Evolutionary conservation across 495 filamentous ascomycete species (phyloP).

Genomic region (Penicillium steckii): DNA sequence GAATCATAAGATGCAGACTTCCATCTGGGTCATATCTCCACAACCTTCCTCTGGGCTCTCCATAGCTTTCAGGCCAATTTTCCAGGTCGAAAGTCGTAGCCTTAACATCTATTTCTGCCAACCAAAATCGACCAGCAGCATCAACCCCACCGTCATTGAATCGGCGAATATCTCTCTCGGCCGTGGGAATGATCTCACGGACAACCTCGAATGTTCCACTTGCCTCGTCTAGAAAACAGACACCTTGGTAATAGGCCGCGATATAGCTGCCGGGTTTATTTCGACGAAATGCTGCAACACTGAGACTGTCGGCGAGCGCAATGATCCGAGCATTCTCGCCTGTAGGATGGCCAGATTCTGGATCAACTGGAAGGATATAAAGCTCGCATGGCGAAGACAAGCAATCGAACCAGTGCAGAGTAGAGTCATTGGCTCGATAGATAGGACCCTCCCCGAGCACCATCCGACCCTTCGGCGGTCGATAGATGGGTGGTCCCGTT

Average conservation of each 20-base stretch:
- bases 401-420: conserved; percentile 29
- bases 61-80: conserved; percentile 14
- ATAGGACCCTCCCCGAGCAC: conserved; percentile 28
- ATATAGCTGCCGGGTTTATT: conserved; percentile 25
- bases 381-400: conserved; percentile 20
- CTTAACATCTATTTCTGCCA: conserved; percentile 24
- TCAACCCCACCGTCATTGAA: conserved; percentile 30
- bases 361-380: conserved; percentile 23
- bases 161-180: conserved; percentile 16
- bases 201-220: conserved; percentile 22
- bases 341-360: conserved; percentile 11
- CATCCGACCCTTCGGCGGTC: conserved; percentile 19
- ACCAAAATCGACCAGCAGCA: conserved; percentile 25
- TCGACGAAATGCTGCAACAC: conserved; percentile 22
- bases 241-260: conserved; percentile 27
- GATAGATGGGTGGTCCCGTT: conserved; percentile 25
- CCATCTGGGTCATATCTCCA: conserved; percentile 37
- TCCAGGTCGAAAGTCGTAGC: conserved; percentile 12
- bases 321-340: conserved; percentile 13
- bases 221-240: conserved; percentile 24
- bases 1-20: conserved; percentile 23
- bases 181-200: conserved; percentile 24
- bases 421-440: conserved; percentile 24
- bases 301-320: conserved; percentile 20
- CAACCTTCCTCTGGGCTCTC: conserved; percentile 18